phyloP scores from a whole-genome alignment of 2,329 filamentous ascomycete genomes.

The Ceratocystis cubensis region DNA sequence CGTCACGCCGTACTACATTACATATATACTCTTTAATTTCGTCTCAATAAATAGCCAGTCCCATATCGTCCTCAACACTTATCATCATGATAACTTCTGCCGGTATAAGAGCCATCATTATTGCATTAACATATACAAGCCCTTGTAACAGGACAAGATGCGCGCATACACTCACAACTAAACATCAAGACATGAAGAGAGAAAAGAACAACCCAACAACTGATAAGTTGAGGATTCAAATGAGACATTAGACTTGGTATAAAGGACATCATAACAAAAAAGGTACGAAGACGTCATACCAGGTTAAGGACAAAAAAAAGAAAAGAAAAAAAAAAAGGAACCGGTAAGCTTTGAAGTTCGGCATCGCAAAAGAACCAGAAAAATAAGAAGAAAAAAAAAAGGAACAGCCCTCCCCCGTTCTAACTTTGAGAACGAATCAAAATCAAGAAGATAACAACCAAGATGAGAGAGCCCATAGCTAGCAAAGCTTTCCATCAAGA shows the following conservation, averaged over 20 bases:
- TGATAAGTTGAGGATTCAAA: constrained; percentile 5
- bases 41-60: too few species aligned
- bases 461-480: too few species aligned
- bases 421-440: not conserved
- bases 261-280: constrained; percentile 7
- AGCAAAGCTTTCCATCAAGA: too few species aligned
- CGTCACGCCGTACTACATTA: not conserved
- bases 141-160: too few species aligned
- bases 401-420: not conserved
- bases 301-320: not conserved
- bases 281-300: constrained; percentile 1
- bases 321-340: not conserved
- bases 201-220: not conserved
- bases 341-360: not conserved
- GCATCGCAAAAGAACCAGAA: not conserved
- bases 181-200: not conserved
- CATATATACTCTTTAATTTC: too few species aligned
- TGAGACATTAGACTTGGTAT: constrained; percentile 10
- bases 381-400: not conserved
- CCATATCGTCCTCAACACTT: not conserved
- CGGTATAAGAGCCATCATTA: too few species aligned
- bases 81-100: not conserved
- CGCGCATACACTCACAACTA: not conserved
- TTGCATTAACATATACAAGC: too few species aligned
- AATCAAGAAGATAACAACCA: constrained; percentile 10